Percentiles rank a stretch among this genome's conserved stretches.
phyloP scores from a whole-genome alignment of 1,284 basidiomycete genomes.

The Cutaneotrichosporon sp. region DNA sequence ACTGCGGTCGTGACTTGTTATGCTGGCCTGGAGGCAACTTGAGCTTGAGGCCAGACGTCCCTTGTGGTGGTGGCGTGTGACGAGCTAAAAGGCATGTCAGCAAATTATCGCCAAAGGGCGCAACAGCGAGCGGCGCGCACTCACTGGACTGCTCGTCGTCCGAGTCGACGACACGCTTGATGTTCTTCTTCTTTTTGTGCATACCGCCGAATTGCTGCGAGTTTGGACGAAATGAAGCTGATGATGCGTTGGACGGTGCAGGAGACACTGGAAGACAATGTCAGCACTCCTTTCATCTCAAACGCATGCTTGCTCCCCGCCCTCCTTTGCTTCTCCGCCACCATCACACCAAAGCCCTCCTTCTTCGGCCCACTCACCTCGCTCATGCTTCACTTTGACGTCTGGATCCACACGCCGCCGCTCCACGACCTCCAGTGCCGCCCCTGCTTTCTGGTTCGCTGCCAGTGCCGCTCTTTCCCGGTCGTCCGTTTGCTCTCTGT shows the following conservation, averaged over 20 bases:
- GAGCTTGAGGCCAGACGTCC: slow-evolving; percentile 41
- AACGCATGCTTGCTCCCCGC: not conserved
- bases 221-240: slow-evolving; percentile 27
- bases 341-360: too few species aligned
- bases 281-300: slow-evolving; percentile 6
- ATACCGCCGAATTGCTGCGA: slow-evolving; percentile 39
- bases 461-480: slow-evolving; percentile 54
- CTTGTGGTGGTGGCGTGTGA: slow-evolving; percentile 45
- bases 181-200: slow-evolving; percentile 77
- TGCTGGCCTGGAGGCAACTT: slow-evolving; percentile 28
- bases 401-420: slow-evolving; percentile 17
- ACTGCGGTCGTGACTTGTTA: slow-evolving; percentile 25
- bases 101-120: not conserved
- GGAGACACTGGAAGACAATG: slow-evolving; percentile 28
- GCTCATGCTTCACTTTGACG: slow-evolving; percentile 39
- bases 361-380: slow-evolving; percentile 35
- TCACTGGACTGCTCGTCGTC: slow-evolving; percentile 66
- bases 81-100: slow-evolving; percentile 30
- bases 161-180: slow-evolving; percentile 61
- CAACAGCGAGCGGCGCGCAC: slow-evolving; percentile 31
- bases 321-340: not conserved
- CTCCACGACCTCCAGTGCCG: slow-evolving; percentile 34
- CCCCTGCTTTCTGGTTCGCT: slow-evolving; percentile 28
- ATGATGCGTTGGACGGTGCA: slow-evolving; percentile 40
- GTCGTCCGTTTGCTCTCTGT: slow-evolving; percentile 57